These are phyloP conservation scores for Porcisia deanei DNA, from an alignment of 208 protist genomes.

Conservation along the genomic window DNA sequence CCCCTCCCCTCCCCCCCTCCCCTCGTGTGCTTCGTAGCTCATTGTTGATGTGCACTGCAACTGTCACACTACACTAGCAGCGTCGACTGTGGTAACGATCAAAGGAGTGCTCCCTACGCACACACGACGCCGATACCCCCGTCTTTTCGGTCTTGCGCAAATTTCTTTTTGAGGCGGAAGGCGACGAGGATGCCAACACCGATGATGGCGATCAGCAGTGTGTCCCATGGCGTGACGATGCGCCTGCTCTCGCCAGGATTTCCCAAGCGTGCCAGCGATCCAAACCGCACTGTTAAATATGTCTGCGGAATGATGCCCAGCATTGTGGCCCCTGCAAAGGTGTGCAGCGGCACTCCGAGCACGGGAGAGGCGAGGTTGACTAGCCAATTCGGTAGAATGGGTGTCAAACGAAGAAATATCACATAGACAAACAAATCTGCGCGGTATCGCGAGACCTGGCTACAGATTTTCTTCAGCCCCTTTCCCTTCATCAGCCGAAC, in stretches of 20 bases:
- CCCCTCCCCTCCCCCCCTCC: no score
- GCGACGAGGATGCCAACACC: constrained; percentile 39
- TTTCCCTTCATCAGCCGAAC: constrained; percentile 53
- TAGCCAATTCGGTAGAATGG: constrained; percentile 94
- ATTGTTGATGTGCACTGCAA: background rate
- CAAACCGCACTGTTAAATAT: constrained; percentile 86
- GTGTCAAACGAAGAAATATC: constrained; percentile 91
- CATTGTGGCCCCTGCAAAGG: constrained; percentile 81
- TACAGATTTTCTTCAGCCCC: constrained; percentile 55
- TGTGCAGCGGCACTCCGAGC: constrained; percentile 59
- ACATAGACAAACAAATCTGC: constrained; percentile 88
- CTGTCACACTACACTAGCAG: constrained; percentile 1
- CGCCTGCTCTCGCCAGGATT: constrained; percentile 22
- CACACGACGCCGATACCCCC: background rate
- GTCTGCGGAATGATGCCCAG: constrained; percentile 91
- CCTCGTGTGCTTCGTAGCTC: no score
- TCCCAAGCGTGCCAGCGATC: constrained; percentile 37
- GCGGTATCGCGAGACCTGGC: constrained; percentile 57
- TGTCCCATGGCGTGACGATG: constrained; percentile 77
- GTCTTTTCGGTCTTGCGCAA: constrained; percentile 18
- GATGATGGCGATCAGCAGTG: constrained; percentile 56
- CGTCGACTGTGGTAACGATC: background rate
- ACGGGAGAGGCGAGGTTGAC: constrained; percentile 92
- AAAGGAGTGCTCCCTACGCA: background rate
- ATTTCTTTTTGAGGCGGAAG: constrained; percentile 42